phyloP scores from a whole-genome alignment of 495 filamentous ascomycete genomes.

The Lasiosphaeria ovina region DNA sequence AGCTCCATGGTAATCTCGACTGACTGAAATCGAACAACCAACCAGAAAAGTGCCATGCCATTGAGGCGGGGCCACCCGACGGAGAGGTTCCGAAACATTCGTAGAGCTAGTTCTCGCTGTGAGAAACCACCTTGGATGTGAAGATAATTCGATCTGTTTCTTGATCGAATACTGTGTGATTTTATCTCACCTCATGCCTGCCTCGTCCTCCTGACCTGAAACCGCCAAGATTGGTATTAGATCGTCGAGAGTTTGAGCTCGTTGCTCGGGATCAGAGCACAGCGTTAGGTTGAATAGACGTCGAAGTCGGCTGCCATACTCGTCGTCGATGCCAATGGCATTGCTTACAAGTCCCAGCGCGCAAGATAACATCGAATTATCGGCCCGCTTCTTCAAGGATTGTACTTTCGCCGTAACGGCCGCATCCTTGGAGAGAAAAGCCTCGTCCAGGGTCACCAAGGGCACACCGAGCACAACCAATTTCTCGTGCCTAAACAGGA shows the following conservation, averaged over 20 bases:
- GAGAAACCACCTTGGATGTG: neutral
- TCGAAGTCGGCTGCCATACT: neutral
- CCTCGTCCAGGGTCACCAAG: neutral
- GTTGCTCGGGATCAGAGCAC: neutral
- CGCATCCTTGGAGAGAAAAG: neutral
- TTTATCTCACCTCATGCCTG: neutral
- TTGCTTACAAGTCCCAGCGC: neutral
- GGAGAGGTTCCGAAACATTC: neutral
- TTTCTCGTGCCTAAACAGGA: neutral
- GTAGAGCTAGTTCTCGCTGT: neutral
- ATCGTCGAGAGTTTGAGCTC: neutral
- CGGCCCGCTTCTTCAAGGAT: neutral
- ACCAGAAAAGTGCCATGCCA: neutral
- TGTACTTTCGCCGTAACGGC: neutral
- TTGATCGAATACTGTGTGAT: neutral
- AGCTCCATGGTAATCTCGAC: neutral
- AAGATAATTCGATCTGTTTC: neutral
- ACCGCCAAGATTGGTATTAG: neutral
- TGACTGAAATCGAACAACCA: neutral
- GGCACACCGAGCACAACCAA: neutral
- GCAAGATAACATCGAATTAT: neutral
- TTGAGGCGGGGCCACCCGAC: neutral
- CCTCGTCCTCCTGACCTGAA: neutral
- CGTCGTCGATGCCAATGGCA: neutral
- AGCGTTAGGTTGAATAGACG: neutral